Percentiles rank a stretch among this genome's conserved stretches.
These are phyloP conservation scores for Penicillium fimorum DNA, from an alignment of 495 filamentous ascomycete genomes.

Conservation along the genomic window DNA sequence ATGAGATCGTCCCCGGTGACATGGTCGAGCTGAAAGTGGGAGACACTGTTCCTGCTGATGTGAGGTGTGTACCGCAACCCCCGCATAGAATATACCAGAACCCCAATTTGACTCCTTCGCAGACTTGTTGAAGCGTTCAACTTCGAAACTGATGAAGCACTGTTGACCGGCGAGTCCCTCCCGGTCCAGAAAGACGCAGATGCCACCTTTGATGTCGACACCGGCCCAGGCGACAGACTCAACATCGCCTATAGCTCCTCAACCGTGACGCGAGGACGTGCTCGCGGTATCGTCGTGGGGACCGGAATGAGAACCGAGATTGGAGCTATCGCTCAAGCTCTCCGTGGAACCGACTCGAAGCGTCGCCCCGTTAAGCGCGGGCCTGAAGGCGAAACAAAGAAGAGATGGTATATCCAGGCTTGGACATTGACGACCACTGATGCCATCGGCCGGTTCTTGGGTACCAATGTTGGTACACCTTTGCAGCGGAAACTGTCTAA, in stretches of 20 bases:
- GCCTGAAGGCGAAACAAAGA: constrained; percentile 54
- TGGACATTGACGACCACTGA: constrained; percentile 65
- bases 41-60: constrained; percentile 78
- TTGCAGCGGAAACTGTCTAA: constrained; percentile 68
- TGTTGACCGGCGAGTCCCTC: constrained; percentile 76
- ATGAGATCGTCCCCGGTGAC: constrained; percentile 61
- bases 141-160: constrained; percentile 70
- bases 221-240: constrained; percentile 65
- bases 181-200: constrained; percentile 61
- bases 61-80: constrained; percentile 31
- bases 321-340: constrained; percentile 64
- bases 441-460: constrained; percentile 66
- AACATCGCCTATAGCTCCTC: constrained; percentile 73
- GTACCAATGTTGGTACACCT: constrained; percentile 68
- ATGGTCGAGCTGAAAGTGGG: constrained; percentile 78
- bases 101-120: constrained; percentile 4
- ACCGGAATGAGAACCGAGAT: constrained; percentile 73
- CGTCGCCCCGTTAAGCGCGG: constrained; percentile 57
- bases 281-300: constrained; percentile 64
- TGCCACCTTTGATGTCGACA: constrained; percentile 43
- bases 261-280: constrained; percentile 69
- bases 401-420: constrained; percentile 67
- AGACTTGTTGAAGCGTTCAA: constrained; percentile 66
- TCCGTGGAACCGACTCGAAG: constrained; percentile 48
- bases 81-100: neutral